These are phyloP conservation scores for Lactifluus subvellereus DNA, from an alignment of 768 basidiomycete species.

Conservation along the genomic window DNA sequence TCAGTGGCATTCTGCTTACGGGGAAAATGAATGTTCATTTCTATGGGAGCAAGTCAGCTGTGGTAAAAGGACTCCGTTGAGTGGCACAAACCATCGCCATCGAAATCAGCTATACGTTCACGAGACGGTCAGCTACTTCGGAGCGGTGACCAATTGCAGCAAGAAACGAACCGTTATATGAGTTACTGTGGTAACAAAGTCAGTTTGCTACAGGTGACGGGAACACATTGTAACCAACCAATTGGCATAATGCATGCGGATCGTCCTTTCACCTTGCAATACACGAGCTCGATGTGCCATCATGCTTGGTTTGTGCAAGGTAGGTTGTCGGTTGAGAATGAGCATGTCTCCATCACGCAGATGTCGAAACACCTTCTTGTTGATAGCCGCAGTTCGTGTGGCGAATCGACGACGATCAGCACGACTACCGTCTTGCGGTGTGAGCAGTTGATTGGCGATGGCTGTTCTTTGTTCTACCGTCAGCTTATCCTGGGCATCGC, in stretches of 20 bases:
- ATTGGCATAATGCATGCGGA: slow-evolving; percentile 99
- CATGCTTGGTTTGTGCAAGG: slow-evolving; percentile 98
- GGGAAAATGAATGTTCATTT: slow-evolving; percentile 99
- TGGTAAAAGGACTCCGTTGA: slow-evolving; percentile 5
- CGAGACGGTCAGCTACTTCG: slow-evolving; percentile 13
- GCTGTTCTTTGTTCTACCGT: slow-evolving; percentile 87
- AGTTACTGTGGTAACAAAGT: slow-evolving; percentile 57
- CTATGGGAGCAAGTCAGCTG: slow-evolving; percentile 37
- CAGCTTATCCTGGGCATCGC: slow-evolving; percentile 61
- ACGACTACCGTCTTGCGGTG: slow-evolving; percentile 75
- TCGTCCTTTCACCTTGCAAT: slow-evolving; percentile 93
- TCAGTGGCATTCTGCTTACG: slow-evolving; percentile 47
- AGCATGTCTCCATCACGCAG: slow-evolving; percentile 91
- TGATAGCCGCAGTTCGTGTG: slow-evolving; percentile 73
- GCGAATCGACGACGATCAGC: slow-evolving; percentile 49
- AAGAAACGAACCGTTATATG: slow-evolving; percentile 75
- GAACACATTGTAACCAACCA: slow-evolving; percentile 52
- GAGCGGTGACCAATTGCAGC: slow-evolving; percentile 11
- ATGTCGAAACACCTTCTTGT: slow-evolving; percentile 98
- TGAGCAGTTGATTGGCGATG: slow-evolving; percentile 90
- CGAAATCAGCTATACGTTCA: slow-evolving; percentile 66
- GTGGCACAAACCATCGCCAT: slow-evolving; percentile 70
- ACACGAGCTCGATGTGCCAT: slow-evolving; percentile 96
- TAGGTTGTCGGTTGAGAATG: slow-evolving; percentile 96
- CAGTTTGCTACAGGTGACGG: slow-evolving; percentile 16